Base-by-base conservation (phyloP, 1,139 yeast genomes). In the Nematodospora anomalae region DNA sequence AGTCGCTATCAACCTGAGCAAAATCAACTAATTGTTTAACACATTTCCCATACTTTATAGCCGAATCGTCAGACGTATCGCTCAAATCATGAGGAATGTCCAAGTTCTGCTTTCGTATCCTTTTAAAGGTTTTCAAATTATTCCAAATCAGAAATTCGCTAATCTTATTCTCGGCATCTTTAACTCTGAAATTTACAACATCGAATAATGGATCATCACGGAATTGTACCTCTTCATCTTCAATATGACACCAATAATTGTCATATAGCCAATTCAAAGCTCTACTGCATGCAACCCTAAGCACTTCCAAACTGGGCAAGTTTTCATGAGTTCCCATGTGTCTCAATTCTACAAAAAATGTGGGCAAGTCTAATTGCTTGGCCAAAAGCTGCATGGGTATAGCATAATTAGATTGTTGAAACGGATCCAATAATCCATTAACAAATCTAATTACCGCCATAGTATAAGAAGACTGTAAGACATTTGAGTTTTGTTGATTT, bases 261-360 rank as follows among this genome's bases (percentile, higher is more conserved):
- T 67, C 74, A 58, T 71, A 73, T 3, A 92, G 61, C 97, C 98
- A 94, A 7, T 60, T 64, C 32, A 90, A 57, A 0, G 96, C 96
- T 39, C 75, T 66, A 4, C 56, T 52, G 4, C 80, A 63, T 4
- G 82, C 77, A 21, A 67, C 57, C 27, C 95, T 67, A 15, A 92
- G 67, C 60, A 85, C 70, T 31, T 74, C 79, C 28, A 88, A 51
- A 25, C 84, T 72, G 0, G 97, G 97, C 15, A 92, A 60, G 11
- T 67, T 71, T 49, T 92, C 97, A 57, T 94, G 99, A 0, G 98
- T 92, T 4, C 95, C 92, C 56, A 80, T 76, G 57, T 94, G 98
- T 44, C 99, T 68, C 27, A 89, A 55, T 54, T 94, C 98, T 0
- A 94, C 98, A 60, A 94, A 89, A 52, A 76, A 77, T 24, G 83